Evolutionary conservation across 2,329 filamentous ascomycete genomes (phyloP).

Genomic region (Diaporthe sp.): DNA sequence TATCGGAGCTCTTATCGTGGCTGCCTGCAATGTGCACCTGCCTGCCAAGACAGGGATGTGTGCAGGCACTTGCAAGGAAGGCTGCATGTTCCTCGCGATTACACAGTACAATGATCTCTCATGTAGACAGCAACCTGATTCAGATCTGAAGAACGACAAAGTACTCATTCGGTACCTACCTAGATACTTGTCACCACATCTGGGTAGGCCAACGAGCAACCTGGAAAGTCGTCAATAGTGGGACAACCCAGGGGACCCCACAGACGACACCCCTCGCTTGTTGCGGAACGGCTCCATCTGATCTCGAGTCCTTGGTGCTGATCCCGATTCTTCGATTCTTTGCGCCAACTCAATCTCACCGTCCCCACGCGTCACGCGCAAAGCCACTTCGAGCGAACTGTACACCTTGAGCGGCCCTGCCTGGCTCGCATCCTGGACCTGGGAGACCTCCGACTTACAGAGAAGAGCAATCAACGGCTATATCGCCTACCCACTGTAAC

Average conservation of each 20-base stretch:
- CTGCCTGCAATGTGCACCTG: not conserved
- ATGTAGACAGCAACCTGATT: not conserved
- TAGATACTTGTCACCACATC: not conserved
- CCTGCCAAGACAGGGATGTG: not conserved
- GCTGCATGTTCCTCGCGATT: not conserved
- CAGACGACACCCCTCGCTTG: constrained; percentile 1
- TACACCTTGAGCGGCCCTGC: too few relatives aligned
- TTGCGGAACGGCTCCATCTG: constrained; percentile 1
- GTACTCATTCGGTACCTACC: not conserved
- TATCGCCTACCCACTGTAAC: not conserved
- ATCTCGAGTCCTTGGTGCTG: not conserved
- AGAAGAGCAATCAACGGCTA: not conserved
- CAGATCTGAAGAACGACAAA: not conserved
- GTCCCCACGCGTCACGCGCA: not conserved
- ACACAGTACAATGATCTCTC: not conserved
- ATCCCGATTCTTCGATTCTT: constrained; percentile 5
- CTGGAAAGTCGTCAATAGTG: not conserved
- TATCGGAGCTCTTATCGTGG: constrained; percentile 34
- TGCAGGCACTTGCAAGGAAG: not conserved
- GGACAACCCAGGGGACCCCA: not conserved
- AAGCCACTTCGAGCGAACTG: not conserved
- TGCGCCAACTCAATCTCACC: not conserved
- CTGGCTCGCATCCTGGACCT: not conserved
- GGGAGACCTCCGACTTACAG: not conserved
- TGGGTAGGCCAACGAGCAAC: not conserved